Base-by-base conservation (phyloP, 768 basidiomycete genomes). In the Boletus sp. region DNA sequence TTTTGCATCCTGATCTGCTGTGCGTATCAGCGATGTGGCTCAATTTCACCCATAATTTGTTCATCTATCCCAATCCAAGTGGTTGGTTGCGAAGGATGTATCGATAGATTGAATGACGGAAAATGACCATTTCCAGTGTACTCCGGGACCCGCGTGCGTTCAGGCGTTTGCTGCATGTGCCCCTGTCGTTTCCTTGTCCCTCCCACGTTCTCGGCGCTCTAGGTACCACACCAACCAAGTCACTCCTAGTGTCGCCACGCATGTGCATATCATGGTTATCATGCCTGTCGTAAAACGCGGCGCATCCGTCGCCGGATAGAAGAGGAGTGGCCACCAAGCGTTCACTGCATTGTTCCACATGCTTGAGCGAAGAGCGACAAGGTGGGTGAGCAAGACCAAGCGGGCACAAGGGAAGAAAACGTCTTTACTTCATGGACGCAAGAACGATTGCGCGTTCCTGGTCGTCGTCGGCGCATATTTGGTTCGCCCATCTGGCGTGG, bases 301-400 rank as follows among this genome's bases (percentile, higher is more conserved):
- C 5, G 85, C 86, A 48, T 88, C 83, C 25, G 83, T 84, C 5
- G 86, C 85, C n/a, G 81, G 83, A 68, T 88, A 88, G 65, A 86
- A 83, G 21, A 88, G 76, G 8, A 86, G 74, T 42, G 83, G 78
- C 84, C 83, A 87, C 83, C 83, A 85, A 1, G 83, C 83, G 61
- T 85, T 85, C 42, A 87, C 67, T 33, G 75, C 81, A 62, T 85
- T 86, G 70, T 81, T 84, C 78, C 84, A 85, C 81, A 85, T 83
- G 67, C 83, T 83, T 83, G 14, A 19, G 7, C 13, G 47, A 29
- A 34, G 47, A 10, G 13, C 19, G 4, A 21, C 8, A 34, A 6
- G 25, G 14, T 58, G 25, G 25, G 14, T 58, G 25, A 55, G 44
- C 42, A 38, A 52, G n/a, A 35, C 23, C 19, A 27, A 40, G 30